Evolutionary conservation across 106 monocot genomes (phyloP), one percentile per base, ranked within the genome.

Genomic region (Alisma plantagoaquatica): DNA sequence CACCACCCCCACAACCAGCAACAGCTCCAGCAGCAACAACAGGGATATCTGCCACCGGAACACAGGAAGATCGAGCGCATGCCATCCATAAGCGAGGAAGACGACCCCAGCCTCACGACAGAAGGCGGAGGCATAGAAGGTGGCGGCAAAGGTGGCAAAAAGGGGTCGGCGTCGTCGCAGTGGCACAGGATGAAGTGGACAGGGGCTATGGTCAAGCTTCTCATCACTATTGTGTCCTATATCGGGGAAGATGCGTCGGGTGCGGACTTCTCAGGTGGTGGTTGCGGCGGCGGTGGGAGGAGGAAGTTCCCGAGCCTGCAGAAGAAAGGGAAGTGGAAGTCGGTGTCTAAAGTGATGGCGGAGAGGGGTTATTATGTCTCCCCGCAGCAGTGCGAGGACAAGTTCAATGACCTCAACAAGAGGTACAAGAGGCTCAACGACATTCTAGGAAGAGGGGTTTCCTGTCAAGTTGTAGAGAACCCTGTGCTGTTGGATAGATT

Each of bases 181-280:
- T 90, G 83, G 80, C 89, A 80, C 4, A 50, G 84, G 48, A 72
- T 90, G 80, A 90, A 90, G 62, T 84, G 83, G 90, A 77, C 70
- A 12, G 80, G 84, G 59, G 38, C 15, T 27, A 90, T 84, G 83
- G 83, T 90, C 32, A 52, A 49, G 65, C 77, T 90, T 55, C 56
- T 84, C 27, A 83, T 90, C 14, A 90, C 80, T 27, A 74, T 72
- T 2, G 84, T 84, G 20, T 84, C 77, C 31, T 90, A 90, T 46
- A 53, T 81, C n/a, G 83, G 76, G 6, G 83, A 89, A 41, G 84
- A 79, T 35, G 31, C 50, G 11, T 51, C 51, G 16, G n/a, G n/a
- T n/a, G n/a, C n/a, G n/a, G n/a, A n/a, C n/a, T 30, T 68, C 12
- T 76, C 77, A 10, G 64, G 70, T 46, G n/a, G n/a, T n/a, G n/a